Evolutionary conservation across 768 basidiomycete species (phyloP).

Genomic region (Pleurotus salmoneostramineus): DNA sequence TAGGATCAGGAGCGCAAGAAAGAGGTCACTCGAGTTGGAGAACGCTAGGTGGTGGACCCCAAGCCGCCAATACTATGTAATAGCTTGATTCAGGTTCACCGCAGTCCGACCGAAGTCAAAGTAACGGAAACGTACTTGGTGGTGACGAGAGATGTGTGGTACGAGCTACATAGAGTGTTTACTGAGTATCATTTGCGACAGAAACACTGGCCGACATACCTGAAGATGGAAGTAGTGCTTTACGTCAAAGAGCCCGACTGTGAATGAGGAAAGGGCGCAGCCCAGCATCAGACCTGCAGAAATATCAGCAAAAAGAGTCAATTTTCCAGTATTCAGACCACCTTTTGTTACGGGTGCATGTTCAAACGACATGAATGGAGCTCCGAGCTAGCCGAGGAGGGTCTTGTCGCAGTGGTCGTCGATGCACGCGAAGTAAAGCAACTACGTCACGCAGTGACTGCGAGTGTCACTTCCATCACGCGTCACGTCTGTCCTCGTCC

Average conservation of each 20-base stretch:
- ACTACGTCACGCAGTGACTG: too few relatives aligned
- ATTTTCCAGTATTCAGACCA: conserved; percentile 17
- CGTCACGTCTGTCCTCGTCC: too few relatives aligned
- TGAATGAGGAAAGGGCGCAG: conserved; percentile 66
- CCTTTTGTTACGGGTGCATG: conserved; percentile 85
- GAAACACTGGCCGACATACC: conserved; percentile 30
- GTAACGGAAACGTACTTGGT: conserved; percentile 56
- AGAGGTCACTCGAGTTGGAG: conserved; percentile 81
- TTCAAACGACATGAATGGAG: conserved; percentile 65
- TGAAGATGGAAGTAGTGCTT: conserved; percentile 90
- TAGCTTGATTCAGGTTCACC: conserved; percentile 27
- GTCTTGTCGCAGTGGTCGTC: not conserved
- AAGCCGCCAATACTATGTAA: conserved; percentile 80
- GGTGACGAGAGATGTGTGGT: conserved; percentile 86
- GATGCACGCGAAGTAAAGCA: too few relatives aligned
- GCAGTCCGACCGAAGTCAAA: not conserved
- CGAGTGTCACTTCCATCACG: too few relatives aligned
- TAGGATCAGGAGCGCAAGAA: conserved; percentile 70
- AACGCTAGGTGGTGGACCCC: conserved; percentile 70
- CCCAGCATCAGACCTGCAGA: conserved; percentile 71
- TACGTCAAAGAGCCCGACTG: conserved; percentile 75
- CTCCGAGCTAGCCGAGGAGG: not conserved
- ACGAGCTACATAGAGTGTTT: conserved; percentile 46
- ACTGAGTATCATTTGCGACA: not conserved
- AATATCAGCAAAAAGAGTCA: too few relatives aligned